phyloP scores from a whole-genome alignment of 116 monocot species.

The Posidonia oceanica region DNA sequence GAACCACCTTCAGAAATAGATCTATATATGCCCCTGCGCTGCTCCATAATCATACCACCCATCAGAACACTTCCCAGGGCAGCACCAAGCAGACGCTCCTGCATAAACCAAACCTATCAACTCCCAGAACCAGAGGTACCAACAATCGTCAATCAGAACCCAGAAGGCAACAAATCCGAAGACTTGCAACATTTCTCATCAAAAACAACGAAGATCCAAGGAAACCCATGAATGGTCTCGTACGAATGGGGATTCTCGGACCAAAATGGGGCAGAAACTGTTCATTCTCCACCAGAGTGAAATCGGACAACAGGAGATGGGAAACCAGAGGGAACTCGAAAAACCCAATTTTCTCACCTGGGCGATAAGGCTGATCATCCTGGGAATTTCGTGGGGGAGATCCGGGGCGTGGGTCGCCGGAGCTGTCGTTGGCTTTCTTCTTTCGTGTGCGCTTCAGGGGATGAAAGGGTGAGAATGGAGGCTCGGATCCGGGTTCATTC shows the following conservation, averaged over 20 bases:
- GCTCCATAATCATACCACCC: conserved; percentile 30
- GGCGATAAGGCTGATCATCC: conserved; percentile 52
- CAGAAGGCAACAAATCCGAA: too few relatives aligned
- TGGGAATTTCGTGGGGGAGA: neutral
- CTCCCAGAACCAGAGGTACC: neutral
- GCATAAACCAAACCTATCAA: conserved; percentile 4
- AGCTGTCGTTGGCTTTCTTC: neutral
- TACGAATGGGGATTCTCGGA: too few relatives aligned
- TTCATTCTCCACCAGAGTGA: neutral
- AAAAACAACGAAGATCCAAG: too few relatives aligned
- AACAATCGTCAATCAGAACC: neutral
- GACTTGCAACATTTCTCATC: too few relatives aligned
- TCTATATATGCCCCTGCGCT: conserved; percentile 42
- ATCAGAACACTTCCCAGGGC: conserved; percentile 33
- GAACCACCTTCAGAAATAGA: conserved; percentile 20
- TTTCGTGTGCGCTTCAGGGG: too few relatives aligned
- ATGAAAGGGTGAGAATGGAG: too few relatives aligned
- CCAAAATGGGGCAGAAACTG: neutral
- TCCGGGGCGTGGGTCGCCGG: neutral
- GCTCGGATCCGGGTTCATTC: too few relatives aligned
- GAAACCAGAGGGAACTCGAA: neutral
- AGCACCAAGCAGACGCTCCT: conserved; percentile 62
- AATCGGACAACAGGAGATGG: neutral
- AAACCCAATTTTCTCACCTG: conserved; percentile 20
- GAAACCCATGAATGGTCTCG: too few relatives aligned